These are phyloP conservation scores for Lenwebbia sp. DNA, from an alignment of 345 rosid genomes.

Conservation along the genomic window DNA sequence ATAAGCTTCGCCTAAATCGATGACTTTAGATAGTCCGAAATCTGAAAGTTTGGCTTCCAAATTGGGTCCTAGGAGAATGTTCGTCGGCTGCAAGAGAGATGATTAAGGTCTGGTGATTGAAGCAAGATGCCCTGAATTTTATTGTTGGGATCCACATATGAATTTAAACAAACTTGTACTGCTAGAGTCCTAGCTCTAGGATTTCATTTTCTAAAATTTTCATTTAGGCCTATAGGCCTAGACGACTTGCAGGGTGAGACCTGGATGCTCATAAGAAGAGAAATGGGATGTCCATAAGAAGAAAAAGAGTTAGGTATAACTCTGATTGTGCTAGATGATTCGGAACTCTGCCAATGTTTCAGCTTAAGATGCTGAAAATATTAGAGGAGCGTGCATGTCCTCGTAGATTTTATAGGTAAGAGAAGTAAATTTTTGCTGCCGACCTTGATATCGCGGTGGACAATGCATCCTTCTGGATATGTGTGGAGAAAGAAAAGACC, in stretches of 20 bases:
- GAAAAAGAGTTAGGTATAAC: not conserved
- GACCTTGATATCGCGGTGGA: conserved; percentile 50
- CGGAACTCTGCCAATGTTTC: not conserved
- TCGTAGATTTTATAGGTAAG: not conserved
- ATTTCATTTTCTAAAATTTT: not conserved
- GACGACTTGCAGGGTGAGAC: not conserved
- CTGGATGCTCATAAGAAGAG: not conserved
- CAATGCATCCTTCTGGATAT: conserved; percentile 37
- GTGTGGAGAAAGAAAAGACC: conserved; percentile 42
- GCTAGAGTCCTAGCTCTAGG: not conserved
- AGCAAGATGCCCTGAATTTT: not conserved
- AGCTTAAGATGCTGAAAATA: not conserved
- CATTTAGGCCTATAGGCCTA: not conserved
- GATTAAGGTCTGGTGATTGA: not conserved
- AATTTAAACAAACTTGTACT: not conserved
- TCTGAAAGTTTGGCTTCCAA: conserved; percentile 48
- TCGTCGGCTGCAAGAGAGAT: conserved; percentile 26
- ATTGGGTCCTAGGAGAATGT: conserved; percentile 38
- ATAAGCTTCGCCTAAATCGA: conserved; percentile 18
- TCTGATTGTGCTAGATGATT: not conserved
- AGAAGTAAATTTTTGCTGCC: not conserved
- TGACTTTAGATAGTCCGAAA: conserved; percentile 38
- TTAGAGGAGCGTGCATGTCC: not conserved
- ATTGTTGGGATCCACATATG: not conserved
- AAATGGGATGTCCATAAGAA: not conserved